Percentiles rank a stretch among this genome's conserved stretches.
These are phyloP conservation scores for Mycena citricolor DNA, from an alignment of 1,284 basidiomycete genomes.

Conservation along the genomic window DNA sequence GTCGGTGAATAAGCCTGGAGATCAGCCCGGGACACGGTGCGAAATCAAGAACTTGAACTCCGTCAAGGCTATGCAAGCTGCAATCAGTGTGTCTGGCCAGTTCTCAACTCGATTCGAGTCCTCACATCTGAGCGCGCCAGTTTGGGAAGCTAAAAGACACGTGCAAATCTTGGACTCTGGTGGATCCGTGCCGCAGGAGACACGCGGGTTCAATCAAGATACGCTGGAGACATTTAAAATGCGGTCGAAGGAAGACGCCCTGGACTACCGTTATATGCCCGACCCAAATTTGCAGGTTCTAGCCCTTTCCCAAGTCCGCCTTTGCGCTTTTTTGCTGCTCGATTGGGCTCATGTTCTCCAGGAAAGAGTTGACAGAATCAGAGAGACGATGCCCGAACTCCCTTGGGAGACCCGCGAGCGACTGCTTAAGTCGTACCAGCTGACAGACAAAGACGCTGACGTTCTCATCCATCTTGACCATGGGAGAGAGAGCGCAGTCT, in stretches of 20 bases:
- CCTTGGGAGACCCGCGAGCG: slow-evolving; percentile 68
- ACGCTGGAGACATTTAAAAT: slow-evolving; percentile 80
- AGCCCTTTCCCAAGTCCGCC: slow-evolving; percentile 59
- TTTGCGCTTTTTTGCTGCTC: neutral
- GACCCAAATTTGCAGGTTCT: slow-evolving; percentile 90
- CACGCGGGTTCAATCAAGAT: slow-evolving; percentile 87
- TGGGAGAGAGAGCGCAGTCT: slow-evolving; percentile 61
- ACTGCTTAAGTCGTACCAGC: slow-evolving; percentile 44
- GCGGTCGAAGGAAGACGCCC: slow-evolving; percentile 90
- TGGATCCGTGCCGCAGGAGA: slow-evolving; percentile 73
- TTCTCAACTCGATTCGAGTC: slow-evolving; percentile 2
- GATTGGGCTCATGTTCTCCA: slow-evolving; percentile 30
- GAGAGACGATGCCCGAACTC: slow-evolving; percentile 72
- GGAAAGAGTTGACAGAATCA: slow-evolving; percentile 61
- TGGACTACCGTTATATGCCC: slow-evolving; percentile 98
- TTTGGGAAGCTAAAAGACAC: neutral
- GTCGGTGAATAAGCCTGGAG: slow-evolving; percentile 72
- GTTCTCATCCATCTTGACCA: slow-evolving; percentile 76
- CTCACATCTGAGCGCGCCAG: slow-evolving; percentile 10
- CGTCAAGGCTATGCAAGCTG: slow-evolving; percentile 81
- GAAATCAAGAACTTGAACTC: slow-evolving; percentile 99
- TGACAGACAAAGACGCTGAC: slow-evolving; percentile 69
- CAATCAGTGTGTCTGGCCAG: slow-evolving; percentile 65
- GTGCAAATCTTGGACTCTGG: slow-evolving; percentile 36
- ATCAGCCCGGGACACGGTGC: slow-evolving; percentile 80